These are phyloP conservation scores for Ophiosphaerella korrae DNA, from an alignment of 2,329 filamentous ascomycete genomes.

Conservation along the genomic window DNA sequence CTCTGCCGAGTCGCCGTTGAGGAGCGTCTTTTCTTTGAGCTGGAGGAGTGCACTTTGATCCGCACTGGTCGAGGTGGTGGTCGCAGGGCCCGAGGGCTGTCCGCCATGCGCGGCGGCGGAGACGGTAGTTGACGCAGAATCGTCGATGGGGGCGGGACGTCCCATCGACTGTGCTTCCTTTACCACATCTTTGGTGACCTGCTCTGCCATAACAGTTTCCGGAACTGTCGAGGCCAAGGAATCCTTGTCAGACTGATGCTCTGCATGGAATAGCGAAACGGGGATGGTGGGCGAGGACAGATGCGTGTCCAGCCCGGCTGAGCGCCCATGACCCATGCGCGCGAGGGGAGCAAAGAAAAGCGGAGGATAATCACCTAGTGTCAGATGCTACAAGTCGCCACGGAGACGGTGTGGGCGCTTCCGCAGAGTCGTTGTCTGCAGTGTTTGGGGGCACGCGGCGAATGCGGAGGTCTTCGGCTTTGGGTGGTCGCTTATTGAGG, in stretches of 20 bases:
- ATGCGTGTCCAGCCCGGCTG: slow-evolving; percentile 24
- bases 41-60: slow-evolving; percentile 18
- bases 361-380: slow-evolving; percentile 45
- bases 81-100: slow-evolving; percentile 45
- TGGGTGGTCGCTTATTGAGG: slow-evolving; percentile 9
- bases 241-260: slow-evolving; percentile 40
- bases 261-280: slow-evolving; percentile 24
- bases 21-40: slow-evolving; percentile 30
- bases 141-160: slow-evolving; percentile 68
- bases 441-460: slow-evolving; percentile 40
- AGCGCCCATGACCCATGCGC: slow-evolving; percentile 30
- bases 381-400: slow-evolving; percentile 48
- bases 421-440: slow-evolving; percentile 46
- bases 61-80: slow-evolving; percentile 31
- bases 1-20: slow-evolving; percentile 45
- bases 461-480: slow-evolving; percentile 37
- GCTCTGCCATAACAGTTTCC: slow-evolving; percentile 74
- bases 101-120: slow-evolving; percentile 58
- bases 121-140: slow-evolving; percentile 65
- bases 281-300: slow-evolving; percentile 22
- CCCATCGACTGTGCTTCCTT: slow-evolving; percentile 71
- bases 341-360: slow-evolving; percentile 26
- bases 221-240: slow-evolving; percentile 50
- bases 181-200: slow-evolving; percentile 73
- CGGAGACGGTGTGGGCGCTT: slow-evolving; percentile 46